Base-by-base conservation (phyloP, 495 filamentous ascomycete species). In the Neurospora hispaniola region DNA sequence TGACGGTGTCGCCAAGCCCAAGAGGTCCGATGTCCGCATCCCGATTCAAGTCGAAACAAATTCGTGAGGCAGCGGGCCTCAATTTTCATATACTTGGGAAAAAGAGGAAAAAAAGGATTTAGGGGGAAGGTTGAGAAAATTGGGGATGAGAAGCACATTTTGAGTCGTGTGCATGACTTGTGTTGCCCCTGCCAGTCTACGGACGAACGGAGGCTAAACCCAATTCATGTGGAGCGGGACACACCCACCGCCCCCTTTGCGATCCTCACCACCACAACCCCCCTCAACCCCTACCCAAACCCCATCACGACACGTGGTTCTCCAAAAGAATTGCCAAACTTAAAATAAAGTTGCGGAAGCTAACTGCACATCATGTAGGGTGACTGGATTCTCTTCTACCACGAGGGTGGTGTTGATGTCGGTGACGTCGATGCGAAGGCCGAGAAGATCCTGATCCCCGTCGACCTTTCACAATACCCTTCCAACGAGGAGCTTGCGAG, bases 381-480 rank as follows among this genome's bases (percentile, higher is more conserved):
- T 79, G 96, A 99, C 84, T 97, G 93, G 93, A 98, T 99, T 83
- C 93, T 98, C 79, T 99, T 99, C 88, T 97, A 93, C 75, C 93
- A 98, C 84, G 96, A 99, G 85, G 96, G 96, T 87, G 96, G 96
- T 90, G 95, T 99, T 75, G 96, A 99, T 83, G 96, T 99, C 80
- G 96, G 96, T 82, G 96, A 99, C 91, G 96, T 99, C 73, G 96
- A 99, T 79, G 93, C 90, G 48, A 99, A 99, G 88, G 96, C 96
- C 48, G 93, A 97, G 89, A 99, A 98, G 90, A 87, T 99, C 70
- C 87, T 99, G 75, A 92, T 99, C 79, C 95, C 96, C 74, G 96
- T 99, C 80, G 94, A 98, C 82, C 92, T 98, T 71, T 87, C 89
- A 76, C 87, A 98, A 85, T 99, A 93, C 86, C 96, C 96, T 74